Conservation (phyloP, 164 flowering plant genomes). For the Cinnamomum micranthum region DNA sequence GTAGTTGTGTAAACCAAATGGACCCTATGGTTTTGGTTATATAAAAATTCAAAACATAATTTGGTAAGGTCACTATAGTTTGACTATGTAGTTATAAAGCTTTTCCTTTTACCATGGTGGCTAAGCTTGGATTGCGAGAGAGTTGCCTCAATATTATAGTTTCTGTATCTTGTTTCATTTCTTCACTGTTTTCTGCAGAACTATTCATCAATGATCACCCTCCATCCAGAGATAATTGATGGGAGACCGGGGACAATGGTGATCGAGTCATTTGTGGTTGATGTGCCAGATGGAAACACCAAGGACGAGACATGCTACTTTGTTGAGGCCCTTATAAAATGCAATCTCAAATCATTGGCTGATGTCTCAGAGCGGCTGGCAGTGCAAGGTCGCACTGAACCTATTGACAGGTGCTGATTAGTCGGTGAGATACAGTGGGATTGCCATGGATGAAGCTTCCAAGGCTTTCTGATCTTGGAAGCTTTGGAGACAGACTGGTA, state of each 20-base stretch:
- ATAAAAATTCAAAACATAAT: too few species aligned
- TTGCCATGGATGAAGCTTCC: conserved; percentile 54
- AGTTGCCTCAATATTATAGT: too few species aligned
- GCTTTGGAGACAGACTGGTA: conserved; percentile 63
- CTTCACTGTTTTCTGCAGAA: conserved; percentile 43
- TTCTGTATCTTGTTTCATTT: not conserved
- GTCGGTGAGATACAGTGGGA: conserved; percentile 1
- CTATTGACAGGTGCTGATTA: conserved; percentile 25
- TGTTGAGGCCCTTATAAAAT: conserved; percentile 76
- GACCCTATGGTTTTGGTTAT: too few species aligned
- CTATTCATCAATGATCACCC: conserved; percentile 74
- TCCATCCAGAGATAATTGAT: conserved; percentile 72
- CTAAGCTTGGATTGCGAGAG: not conserved
- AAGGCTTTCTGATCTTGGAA: conserved; percentile 41
- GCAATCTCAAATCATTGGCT: conserved; percentile 83
- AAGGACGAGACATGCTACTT: conserved; percentile 85
- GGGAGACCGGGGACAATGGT: conserved; percentile 78
- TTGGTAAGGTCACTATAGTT: too few species aligned
- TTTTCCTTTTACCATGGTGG: not conserved
- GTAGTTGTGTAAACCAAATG: too few species aligned
- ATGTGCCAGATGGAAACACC: conserved; percentile 85
- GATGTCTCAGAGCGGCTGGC: conserved; percentile 72
- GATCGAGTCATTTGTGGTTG: conserved; percentile 81
- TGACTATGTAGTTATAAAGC: too few species aligned
- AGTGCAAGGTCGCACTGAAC: conserved; percentile 60